Base-by-base conservation (phyloP, 2,329 filamentous ascomycete genomes). In the Aspergillus sp. region DNA sequence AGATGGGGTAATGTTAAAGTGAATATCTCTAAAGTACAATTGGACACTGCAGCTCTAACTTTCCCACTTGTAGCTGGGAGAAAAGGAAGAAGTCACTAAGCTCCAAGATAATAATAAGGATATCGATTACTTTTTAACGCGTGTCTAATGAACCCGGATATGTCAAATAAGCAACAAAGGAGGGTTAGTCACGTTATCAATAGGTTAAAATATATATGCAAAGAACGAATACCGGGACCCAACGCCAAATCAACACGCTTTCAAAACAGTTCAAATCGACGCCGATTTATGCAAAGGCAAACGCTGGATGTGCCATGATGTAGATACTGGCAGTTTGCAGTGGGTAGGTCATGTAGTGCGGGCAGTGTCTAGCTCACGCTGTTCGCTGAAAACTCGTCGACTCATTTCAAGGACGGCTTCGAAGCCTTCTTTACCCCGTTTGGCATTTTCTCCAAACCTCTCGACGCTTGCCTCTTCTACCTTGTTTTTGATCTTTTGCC, bases 401-500 rank as follows among this genome's bases (percentile, higher is more conserved):
- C 91, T 96, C 88, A 96, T 96, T 72, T 91, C 90, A 33, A 99
- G 83, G 8, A 99, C 95, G 62, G 89, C 86, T 80, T 99, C 95
- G 72, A 99, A 99, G 2, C 95, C 95, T 76, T 98, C 93, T 63
- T 90, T 87, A 63, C 95, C 95, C 77, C 91, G 93, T 66, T 83
- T 82, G 23, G 95, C 93, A 70, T 99, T 99, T 76, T 99, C 91
- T 66, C 87, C 85, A 80, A 99, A 99, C 55, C 91, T 82, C 64
- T 89, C 90, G 45, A 98, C 89, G 43, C 92, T 90, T 52, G 90
- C 87, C 68, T 98, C 92, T 80, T 99, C 95, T 68, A 99, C 96
- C 73, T 88, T 91, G 78, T 95, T 96, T 82, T 91, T 95, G 73
- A 98, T 92, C 72, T 92, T 91, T 78, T 97, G 91, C 93, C 95